Base-by-base conservation (phyloP, 2,329 filamentous ascomycete species). In the Nemania sp. region DNA sequence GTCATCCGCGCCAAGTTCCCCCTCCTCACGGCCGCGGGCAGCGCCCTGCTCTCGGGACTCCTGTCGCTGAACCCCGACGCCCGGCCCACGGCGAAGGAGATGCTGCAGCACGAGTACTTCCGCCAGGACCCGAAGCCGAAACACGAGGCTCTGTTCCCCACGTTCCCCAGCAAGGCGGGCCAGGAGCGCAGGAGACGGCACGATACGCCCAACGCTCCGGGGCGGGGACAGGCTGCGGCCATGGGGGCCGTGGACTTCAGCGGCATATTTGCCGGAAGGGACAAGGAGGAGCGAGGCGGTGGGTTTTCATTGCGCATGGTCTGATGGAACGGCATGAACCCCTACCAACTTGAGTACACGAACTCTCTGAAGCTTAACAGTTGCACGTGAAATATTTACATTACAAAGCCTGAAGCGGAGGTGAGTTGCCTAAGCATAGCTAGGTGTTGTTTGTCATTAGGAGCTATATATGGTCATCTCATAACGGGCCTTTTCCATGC, bases 131-230 rank as follows among this genome's bases (percentile, higher is more conserved):
- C 96, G 0, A 92, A 92, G 68, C 93, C 94, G 1, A 98, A 98
- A 82, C 90, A 91, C 7, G 92, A 93, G 77, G 92, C 91, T 74
- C 91, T 99, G 90, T 98, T 99, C 77, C 96, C 96, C 2, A 98
- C 96, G 0, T 99, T 98, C 78, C 96, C 96, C 0, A 96, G 92
- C 74, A 98, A 97, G 80, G 96, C 96, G 0, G 93, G 94, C 1
- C 92, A 96, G 83, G 96, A 99, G 84, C 91, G 90, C 76, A 85
- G 94, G 73, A 84, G 93, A 71, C 85, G 88, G 43, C 85, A 88
- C 67, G 89, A 90, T 68, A 94, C 90, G 70, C 96, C 96, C 0
- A 90, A 94, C 79, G 96, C 96, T 6, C 96, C 96, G 0, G 88
- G 87, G 45, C 85, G 95, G 35, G 94, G 94, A 0, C 89, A 87